Evolutionary conservation across 345 rosid species (phyloP), one percentile per base, ranked within the genome.

Genomic region (Draba incana): DNA sequence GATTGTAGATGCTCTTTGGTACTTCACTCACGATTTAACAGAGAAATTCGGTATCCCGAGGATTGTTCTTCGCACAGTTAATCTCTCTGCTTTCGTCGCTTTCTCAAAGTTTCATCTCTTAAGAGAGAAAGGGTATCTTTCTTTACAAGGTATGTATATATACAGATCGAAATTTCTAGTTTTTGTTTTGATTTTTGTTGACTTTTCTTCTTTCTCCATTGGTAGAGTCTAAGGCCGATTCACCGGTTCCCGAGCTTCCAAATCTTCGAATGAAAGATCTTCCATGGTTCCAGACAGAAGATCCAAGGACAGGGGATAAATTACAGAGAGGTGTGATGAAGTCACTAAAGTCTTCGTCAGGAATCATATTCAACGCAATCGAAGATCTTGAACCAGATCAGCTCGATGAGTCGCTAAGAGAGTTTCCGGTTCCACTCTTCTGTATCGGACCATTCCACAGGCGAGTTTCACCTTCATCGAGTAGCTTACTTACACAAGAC

Each of bases 391-490:
- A 87, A 72, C 0, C 68, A 47, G 72, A 69, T 11, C 74, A 57
- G 38, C 67, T 75, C 4, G 15, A 33, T 15, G 28, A 69, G 64
- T 16, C 75, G 10, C 67, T 66, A 2, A 56, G 51, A n/a, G 79
- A 71, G 4, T 61, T 79, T 66, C 76, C 56, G n/a, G 56, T 81
- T 47, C 85, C 86, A 23, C 3, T 35, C 51, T 84, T 84, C 69
- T 69, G 69, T 1, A 56, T 84, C 3, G 87, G 87, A 43, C 89
- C 84, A 10, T 83, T 84, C 24, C 83, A 83, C 41, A 81, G 51
- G 39, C 59, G 53, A 64, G 73, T 77, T 56, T 53, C 79, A 50
- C 79, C 64, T 39, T 49, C 85, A 12, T 78, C 84, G 2, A 77
- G 83, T 20, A 83, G 87, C 72, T 69, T 80, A 46, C 57, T 81